Percentiles rank a stretch among this genome's conserved stretches.
These are phyloP conservation scores for Eucalyptus melliodora DNA, from an alignment of 345 rosid species.

Conservation along the genomic window DNA sequence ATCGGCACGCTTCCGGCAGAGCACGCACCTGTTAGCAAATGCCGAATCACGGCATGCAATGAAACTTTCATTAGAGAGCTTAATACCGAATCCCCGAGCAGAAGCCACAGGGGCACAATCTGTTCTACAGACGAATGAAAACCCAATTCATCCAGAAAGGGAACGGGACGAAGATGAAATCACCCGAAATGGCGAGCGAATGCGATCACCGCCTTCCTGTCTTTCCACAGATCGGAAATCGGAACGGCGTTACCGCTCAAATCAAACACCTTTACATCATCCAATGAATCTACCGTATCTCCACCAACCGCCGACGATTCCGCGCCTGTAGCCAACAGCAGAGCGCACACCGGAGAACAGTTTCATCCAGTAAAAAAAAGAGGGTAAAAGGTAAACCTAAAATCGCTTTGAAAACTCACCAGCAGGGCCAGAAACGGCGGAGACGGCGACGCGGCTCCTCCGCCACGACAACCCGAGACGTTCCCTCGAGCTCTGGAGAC, in stretches of 20 bases:
- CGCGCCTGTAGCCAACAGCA: not conserved
- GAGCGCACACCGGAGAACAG: not conserved
- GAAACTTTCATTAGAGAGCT: not conserved
- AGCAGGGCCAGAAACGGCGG: constrained; percentile 51
- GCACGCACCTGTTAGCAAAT: constrained; percentile 49
- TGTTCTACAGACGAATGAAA: not conserved
- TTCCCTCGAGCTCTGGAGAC: not conserved
- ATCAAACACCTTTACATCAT: constrained; percentile 48
- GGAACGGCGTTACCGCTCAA: constrained; percentile 53
- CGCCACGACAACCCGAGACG: not conserved
- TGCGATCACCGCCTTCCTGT: constrained; percentile 70
- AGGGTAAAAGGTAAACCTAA: not conserved
- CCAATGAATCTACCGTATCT: constrained; percentile 27
- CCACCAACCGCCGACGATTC: constrained; percentile 12
- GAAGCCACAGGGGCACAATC: not conserved
- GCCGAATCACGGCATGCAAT: not conserved
- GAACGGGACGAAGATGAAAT: not conserved
- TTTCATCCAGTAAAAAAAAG: not conserved
- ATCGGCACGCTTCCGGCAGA: constrained; percentile 86
- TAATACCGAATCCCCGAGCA: not conserved
- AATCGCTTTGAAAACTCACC: constrained; percentile 19
- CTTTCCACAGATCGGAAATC: constrained; percentile 80
- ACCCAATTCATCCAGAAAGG: not conserved
- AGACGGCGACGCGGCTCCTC: constrained; percentile 9
- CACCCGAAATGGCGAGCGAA: constrained; percentile 96